phyloP scores from a whole-genome alignment of 1,284 basidiomycete species.

The Clitocybe nebularis region DNA sequence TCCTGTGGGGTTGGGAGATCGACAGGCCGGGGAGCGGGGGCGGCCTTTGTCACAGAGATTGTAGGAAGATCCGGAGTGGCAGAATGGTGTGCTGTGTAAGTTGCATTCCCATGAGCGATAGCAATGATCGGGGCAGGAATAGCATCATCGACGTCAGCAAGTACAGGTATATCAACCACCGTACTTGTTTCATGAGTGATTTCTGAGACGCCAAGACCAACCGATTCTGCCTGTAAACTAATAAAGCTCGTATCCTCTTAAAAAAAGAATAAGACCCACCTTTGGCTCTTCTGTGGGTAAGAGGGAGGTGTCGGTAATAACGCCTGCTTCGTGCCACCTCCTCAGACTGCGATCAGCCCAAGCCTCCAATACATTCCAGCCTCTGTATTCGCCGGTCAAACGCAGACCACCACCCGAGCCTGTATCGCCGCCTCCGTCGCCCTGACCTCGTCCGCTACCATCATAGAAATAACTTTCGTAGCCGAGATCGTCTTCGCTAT shows the following conservation, averaged over 20 bases:
- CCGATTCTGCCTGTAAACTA: conserved; percentile 26
- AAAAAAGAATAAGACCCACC: conserved; percentile 31
- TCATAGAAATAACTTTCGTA: conserved; percentile 87
- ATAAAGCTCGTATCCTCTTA: too few relatives aligned
- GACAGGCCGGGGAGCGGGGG: conserved; percentile 64
- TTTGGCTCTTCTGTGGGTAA: conserved; percentile 31
- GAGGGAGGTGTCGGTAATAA: conserved; percentile 47
- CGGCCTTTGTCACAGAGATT: conserved; percentile 63
- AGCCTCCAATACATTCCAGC: conserved; percentile 88
- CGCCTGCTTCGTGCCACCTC: conserved; percentile 78
- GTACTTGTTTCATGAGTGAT: conserved; percentile 35
- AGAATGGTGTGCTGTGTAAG: conserved; percentile 18
- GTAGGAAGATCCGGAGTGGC: conserved; percentile 36
- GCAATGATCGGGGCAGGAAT: conserved; percentile 27
- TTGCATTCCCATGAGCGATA: conserved; percentile 14
- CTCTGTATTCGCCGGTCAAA: conserved; percentile 78
- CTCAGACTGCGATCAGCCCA: conserved; percentile 85
- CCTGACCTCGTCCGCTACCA: conserved; percentile 67
- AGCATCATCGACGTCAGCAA: conserved; percentile 33
- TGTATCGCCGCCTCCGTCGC: conserved; percentile 71
- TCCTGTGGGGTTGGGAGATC: conserved; percentile 60
- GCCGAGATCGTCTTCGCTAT: conserved; percentile 79
- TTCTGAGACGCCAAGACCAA: conserved; percentile 38
- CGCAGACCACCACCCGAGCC: conserved; percentile 63
- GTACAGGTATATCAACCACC: conserved; percentile 49